Evolutionary conservation across 495 filamentous ascomycete species (phyloP).

Genomic region (Lophiostoma macrostomum): DNA sequence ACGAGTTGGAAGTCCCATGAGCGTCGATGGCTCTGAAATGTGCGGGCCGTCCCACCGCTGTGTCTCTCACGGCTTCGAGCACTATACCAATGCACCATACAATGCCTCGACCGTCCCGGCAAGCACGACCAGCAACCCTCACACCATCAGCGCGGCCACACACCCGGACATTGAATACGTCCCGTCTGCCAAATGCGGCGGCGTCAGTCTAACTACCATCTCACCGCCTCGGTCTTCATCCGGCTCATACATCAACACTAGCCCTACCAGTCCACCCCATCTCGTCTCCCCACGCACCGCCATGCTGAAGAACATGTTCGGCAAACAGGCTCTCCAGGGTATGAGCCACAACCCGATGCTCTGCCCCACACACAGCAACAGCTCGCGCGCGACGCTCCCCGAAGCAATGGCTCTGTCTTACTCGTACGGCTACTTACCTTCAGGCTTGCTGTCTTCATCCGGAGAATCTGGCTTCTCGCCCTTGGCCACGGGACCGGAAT

Average conservation of each 20-base stretch:
- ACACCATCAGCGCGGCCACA: no score
- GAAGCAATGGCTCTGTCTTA: background rate
- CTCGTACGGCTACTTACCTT: no score
- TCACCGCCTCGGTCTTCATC: background rate
- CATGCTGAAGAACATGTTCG: slow-evolving; percentile 25
- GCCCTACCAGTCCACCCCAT: slow-evolving; percentile 14
- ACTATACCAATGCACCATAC: background rate
- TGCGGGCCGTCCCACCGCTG: slow-evolving; percentile 16
- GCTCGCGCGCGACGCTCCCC: background rate
- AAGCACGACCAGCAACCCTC: no score
- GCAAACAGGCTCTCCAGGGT: slow-evolving; percentile 14
- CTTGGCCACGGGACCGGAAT: no score
- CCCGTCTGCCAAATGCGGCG: background rate
- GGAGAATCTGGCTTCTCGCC: no score
- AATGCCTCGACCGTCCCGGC: no score
- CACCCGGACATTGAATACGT: background rate
- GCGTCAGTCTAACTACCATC: background rate
- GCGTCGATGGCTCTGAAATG: slow-evolving; percentile 22
- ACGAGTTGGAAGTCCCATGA: slow-evolving; percentile 14
- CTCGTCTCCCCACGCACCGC: slow-evolving; percentile 20
- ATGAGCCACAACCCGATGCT: slow-evolving; percentile 3
- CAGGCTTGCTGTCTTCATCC: no score
- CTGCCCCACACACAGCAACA: background rate
- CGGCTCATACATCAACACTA: no score
- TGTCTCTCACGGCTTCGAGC: slow-evolving; percentile 10